Conservation (phyloP, 139 green algal species). For the Pleodorina starrii region DNA sequence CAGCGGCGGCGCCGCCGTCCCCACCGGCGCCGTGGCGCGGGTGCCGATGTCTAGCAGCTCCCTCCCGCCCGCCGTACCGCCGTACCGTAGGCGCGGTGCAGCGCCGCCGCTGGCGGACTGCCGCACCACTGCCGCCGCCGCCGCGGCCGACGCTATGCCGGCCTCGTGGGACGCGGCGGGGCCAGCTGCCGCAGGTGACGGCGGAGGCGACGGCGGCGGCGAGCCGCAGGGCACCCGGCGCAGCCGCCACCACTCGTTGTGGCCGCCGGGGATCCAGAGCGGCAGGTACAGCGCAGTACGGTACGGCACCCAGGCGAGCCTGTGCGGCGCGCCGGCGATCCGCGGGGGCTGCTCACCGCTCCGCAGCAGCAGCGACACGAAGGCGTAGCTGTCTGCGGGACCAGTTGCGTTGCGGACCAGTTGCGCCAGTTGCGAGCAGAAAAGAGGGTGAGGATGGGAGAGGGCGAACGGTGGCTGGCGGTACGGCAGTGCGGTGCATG, state of each 20-base stretch:
- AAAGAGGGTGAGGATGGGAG: no score
- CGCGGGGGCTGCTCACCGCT: background rate
- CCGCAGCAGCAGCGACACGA: background rate
- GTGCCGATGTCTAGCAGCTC: no score
- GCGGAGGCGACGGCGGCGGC: background rate
- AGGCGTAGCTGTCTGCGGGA: slow-evolving; percentile 6
- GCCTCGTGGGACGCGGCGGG: no score
- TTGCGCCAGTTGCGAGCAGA: no score
- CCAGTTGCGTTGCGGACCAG: no score
- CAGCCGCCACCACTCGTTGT: slow-evolving; percentile 45
- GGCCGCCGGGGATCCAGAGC: slow-evolving; percentile 5
- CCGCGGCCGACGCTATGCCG: background rate
- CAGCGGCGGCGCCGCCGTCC: no score
- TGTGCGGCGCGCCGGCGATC: background rate
- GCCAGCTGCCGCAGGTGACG: background rate
- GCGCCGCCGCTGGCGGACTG: background rate
- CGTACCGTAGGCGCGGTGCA: no score
- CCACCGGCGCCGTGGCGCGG: no score
- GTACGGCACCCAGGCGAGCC: slow-evolving; percentile 37
- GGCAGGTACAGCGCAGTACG: slow-evolving; percentile 18
- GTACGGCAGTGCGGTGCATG: no score
- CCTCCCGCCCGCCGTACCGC: no score
- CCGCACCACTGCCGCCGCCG: background rate
- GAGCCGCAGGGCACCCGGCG: background rate
- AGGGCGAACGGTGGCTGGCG: no score